Evolutionary conservation across 208 protist genomes (phyloP).

Genomic region (Trypanosoma cruzi): DNA sequence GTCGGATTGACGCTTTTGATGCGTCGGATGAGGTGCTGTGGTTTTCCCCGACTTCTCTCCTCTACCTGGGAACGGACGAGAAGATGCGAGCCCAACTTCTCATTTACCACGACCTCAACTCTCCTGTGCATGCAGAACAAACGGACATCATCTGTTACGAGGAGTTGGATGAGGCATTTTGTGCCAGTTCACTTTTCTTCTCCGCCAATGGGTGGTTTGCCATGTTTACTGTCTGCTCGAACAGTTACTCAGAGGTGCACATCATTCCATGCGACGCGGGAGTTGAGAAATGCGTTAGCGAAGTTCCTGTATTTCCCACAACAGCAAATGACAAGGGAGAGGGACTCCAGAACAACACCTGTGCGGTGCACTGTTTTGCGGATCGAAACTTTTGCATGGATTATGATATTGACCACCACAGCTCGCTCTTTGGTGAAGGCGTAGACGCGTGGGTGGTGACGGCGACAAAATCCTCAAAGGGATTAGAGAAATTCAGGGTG

Average conservation of each 20-base stretch:
- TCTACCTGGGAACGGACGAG: constrained; percentile 66
- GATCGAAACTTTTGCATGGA: constrained; percentile 32
- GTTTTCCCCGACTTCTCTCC: constrained; percentile 34
- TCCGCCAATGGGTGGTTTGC: constrained; percentile 54
- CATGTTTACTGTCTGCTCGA: constrained; percentile 50
- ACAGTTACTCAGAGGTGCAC: constrained; percentile 52
- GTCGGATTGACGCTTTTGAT: constrained; percentile 61
- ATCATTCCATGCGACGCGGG: constrained; percentile 31
- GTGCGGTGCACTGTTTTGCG: constrained; percentile 22
- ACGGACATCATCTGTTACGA: constrained; percentile 58
- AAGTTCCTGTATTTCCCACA: constrained; percentile 17
- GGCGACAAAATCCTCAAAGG: constrained; percentile 26
- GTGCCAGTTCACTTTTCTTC: constrained; percentile 46
- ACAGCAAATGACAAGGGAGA: neutral
- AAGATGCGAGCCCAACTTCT: constrained; percentile 56
- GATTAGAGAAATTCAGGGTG: constrained; percentile 41
- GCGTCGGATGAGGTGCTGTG: constrained; percentile 62
- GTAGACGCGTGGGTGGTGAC: constrained; percentile 59
- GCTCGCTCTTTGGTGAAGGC: constrained; percentile 33
- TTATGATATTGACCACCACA: constrained; percentile 72
- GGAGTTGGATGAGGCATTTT: constrained; percentile 63
- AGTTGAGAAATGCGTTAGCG: constrained; percentile 6
- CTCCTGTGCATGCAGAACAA: constrained; percentile 6
- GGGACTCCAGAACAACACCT: neutral
- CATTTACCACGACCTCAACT: constrained; percentile 60